These are phyloP conservation scores for Graphiopsis chlorocephala DNA, from an alignment of 2,329 filamentous ascomycete genomes.

Conservation along the genomic window DNA sequence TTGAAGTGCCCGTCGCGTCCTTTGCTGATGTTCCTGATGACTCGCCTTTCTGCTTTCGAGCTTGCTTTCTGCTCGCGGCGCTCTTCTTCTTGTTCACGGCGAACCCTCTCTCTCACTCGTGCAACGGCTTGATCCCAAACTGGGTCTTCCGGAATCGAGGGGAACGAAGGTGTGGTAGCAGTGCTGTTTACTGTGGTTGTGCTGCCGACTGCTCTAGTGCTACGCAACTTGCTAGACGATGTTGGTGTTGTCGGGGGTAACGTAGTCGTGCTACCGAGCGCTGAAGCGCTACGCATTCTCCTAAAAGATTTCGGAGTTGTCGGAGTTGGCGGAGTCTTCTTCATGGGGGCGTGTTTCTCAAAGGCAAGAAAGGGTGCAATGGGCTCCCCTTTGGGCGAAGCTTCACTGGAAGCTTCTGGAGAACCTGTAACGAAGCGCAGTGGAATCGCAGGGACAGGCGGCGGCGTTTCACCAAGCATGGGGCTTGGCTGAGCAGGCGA, in stretches of 20 bases:
- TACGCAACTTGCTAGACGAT: neutral
- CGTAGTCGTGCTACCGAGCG: neutral
- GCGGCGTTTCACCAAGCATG: neutral
- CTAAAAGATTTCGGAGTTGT: neutral
- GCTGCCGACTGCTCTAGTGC: neutral
- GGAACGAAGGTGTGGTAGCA: neutral
- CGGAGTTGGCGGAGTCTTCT: neutral
- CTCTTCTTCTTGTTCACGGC: slow-evolving; percentile 9
- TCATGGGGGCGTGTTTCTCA: neutral
- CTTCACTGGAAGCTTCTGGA: neutral
- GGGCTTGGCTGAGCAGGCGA: neutral
- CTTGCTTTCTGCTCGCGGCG: slow-evolving; percentile 8
- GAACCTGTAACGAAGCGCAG: neutral
- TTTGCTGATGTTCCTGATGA: slow-evolving; percentile 6
- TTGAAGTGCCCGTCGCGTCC: slow-evolving; percentile 8
- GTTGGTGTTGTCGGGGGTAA: neutral
- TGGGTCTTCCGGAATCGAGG: slow-evolving; percentile 4
- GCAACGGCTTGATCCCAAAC: slow-evolving; percentile 5
- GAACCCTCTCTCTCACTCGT: slow-evolving; percentile 2
- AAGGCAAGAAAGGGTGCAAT: slow-evolving; percentile 6
- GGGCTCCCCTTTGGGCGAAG: neutral
- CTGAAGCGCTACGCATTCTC: neutral
- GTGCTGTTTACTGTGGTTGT: neutral
- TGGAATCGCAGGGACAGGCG: slow-evolving; percentile 9
- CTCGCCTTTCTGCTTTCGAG: slow-evolving; percentile 7